Percentiles rank a stretch among this genome's conserved stretches.
Evolutionary conservation across 257 asterid genomes (phyloP).

Genomic region (Linderniella brevidens): DNA sequence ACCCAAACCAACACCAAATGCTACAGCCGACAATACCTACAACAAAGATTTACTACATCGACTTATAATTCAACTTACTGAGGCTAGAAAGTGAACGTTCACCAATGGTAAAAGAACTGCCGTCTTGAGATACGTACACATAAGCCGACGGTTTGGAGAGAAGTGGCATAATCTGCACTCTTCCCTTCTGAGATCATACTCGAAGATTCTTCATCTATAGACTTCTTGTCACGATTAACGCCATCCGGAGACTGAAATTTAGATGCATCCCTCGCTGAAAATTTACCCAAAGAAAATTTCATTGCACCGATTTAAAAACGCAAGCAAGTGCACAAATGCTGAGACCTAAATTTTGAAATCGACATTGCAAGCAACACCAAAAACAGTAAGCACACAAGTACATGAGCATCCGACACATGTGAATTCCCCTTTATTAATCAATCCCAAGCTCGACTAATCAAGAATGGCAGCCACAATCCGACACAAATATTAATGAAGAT

Average conservation of each 20-base stretch:
- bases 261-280: slow-evolving; percentile 28
- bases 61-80: slow-evolving; percentile 31
- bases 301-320: slow-evolving; percentile 1
- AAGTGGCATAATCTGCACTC: slow-evolving; percentile 33
- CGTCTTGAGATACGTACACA: slow-evolving; percentile 42
- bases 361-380: background rate
- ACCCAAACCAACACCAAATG: slow-evolving; percentile 84
- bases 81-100: slow-evolving; percentile 4
- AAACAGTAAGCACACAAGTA: too few species aligned
- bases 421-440: too few species aligned
- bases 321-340: background rate
- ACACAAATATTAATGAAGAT: too few species aligned
- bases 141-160: slow-evolving; percentile 66
- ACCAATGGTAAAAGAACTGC: slow-evolving; percentile 3
- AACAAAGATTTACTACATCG: slow-evolving; percentile 29
- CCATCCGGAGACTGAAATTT: slow-evolving; percentile 21
- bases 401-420: too few species aligned
- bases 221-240: slow-evolving; percentile 12
- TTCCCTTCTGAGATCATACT: slow-evolving; percentile 22
- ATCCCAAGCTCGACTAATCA: too few species aligned
- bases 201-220: slow-evolving; percentile 21
- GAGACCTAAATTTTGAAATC: background rate
- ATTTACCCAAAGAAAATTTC: slow-evolving; percentile 9
- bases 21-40: slow-evolving; percentile 86
- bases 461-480: too few species aligned